Evolutionary conservation across 2,329 filamentous ascomycete species (phyloP), one percentile per base, ranked within the genome.

Genomic region (Metarhizium guizhouense): DNA sequence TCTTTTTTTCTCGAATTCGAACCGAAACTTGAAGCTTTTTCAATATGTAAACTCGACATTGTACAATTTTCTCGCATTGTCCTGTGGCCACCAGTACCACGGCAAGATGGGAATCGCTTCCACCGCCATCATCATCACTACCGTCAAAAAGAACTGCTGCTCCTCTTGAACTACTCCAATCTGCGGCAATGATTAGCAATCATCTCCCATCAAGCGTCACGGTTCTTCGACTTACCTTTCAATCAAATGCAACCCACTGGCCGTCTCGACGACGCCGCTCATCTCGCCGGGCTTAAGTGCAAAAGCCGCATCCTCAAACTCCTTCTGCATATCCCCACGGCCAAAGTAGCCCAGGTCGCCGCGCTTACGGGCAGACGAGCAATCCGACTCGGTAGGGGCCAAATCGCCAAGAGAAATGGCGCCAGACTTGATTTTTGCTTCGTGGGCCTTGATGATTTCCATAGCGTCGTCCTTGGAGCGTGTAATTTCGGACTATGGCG

Each of bases 301-400:
- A 74, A 99, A 99, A 1, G 94, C 88, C 4, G 92, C 92, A 56
- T 96, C 90, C 74, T 99, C 94, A 67, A 99, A 99, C 74, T 96
- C 93, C 76, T 92, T 93, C 71, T 99, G 94, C 94, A 99, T 99
- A 67, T 97, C 93, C 32, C 91, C 90, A 65, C 82, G 85, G 55
- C 90, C 92, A 71, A 99, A 99, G 73, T 92, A 96, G 20, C 94
- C 94, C 75, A 99, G 76, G 70, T 99, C 94, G 56, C 94, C 94
- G 62, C 86, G 84, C 81, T 97, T 99, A 64, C 91, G 84, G 34
- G 94, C 92, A 64, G 91, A 96, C 72, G 89, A 95, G 76, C 93
- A 97, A 74, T 99, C 94, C 16, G 90, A 95, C 75, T 97, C 94
- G 47, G 84, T 88, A 57, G 84, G 82, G 13, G 94, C 94, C 61